Conservation (phyloP, 345 rosid genomes). For the Hibiscus mutabilis region DNA sequence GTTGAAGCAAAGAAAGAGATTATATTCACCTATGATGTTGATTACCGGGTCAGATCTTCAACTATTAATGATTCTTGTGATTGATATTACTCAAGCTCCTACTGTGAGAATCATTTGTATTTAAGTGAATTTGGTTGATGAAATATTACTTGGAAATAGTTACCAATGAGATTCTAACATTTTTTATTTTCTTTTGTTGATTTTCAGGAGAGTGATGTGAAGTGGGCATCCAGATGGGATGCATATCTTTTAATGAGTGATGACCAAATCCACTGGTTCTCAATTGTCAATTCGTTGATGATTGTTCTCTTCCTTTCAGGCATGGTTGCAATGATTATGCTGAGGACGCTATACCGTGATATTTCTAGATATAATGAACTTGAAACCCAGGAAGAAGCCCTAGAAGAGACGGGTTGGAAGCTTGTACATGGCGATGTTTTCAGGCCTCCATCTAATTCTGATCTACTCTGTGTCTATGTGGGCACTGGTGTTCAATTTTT, state of each 20-base stretch:
- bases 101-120: neutral
- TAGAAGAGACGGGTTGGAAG: slow-evolving; percentile 83
- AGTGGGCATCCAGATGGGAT: slow-evolving; percentile 89
- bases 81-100: neutral
- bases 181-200: slow-evolving; percentile 4
- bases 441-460: slow-evolving; percentile 58
- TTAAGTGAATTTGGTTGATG: neutral
- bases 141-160: neutral
- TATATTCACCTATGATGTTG: too few relatives aligned
- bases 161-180: neutral
- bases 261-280: slow-evolving; percentile 75
- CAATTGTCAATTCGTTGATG: slow-evolving; percentile 68
- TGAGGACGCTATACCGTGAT: slow-evolving; percentile 70
- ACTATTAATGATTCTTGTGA: neutral
- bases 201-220: slow-evolving; percentile 61
- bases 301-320: slow-evolving; percentile 76
- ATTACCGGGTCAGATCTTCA: neutral
- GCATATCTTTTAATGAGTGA: slow-evolving; percentile 73
- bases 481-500: slow-evolving; percentile 74
- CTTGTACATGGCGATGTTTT: slow-evolving; percentile 78
- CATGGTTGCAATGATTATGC: slow-evolving; percentile 82
- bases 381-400: slow-evolving; percentile 81
- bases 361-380: slow-evolving; percentile 74
- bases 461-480: slow-evolving; percentile 57
- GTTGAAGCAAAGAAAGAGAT: too few relatives aligned